phyloP scores from a whole-genome alignment of 2,329 filamentous ascomycete species.

The Pseudogymnoascus sp. region DNA sequence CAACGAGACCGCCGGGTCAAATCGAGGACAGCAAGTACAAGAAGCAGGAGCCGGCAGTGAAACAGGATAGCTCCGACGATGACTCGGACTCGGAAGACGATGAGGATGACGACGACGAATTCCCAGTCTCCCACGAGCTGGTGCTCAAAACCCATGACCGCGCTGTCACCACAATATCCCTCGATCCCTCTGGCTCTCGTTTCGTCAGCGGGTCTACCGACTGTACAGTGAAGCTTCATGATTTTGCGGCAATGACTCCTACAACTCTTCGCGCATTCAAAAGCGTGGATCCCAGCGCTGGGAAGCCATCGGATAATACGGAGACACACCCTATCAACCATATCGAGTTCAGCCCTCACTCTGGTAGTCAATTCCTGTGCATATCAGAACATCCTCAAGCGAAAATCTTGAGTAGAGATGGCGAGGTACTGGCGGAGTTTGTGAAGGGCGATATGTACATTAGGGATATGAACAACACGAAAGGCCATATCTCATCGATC shows the following conservation, averaged over 20 bases:
- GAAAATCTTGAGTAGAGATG: constrained; percentile 82
- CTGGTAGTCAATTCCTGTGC: constrained; percentile 75
- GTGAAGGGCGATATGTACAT: constrained; percentile 98
- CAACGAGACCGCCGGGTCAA: constrained; percentile 21
- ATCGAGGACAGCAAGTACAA: constrained; percentile 25
- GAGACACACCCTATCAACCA: constrained; percentile 87
- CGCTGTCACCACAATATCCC: constrained; percentile 72
- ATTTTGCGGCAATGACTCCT: constrained; percentile 92
- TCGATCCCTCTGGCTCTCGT: constrained; percentile 78
- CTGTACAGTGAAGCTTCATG: constrained; percentile 85
- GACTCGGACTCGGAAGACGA: constrained; percentile 39
- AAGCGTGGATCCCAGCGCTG: constrained; percentile 76
- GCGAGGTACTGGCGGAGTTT: constrained; percentile 77
- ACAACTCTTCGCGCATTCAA: constrained; percentile 92
- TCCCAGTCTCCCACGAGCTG: constrained; percentile 87
- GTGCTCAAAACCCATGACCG: constrained; percentile 87
- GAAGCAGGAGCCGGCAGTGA: constrained; percentile 27
- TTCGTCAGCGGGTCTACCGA: constrained; percentile 88
- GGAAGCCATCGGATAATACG: constrained; percentile 61
- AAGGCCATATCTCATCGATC: constrained; percentile 89
- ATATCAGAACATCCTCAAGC: constrained; percentile 85
- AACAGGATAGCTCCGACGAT: constrained; percentile 34
- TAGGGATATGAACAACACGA: constrained; percentile 94
- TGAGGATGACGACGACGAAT: constrained; percentile 73
- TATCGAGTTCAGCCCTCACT: constrained; percentile 76